A percentile compares a stretch with the other conserved stretches of the same genome.
Conservation (phyloP, 2,329 filamentous ascomycete genomes). For the Cryphonectria nitschkei region DNA sequence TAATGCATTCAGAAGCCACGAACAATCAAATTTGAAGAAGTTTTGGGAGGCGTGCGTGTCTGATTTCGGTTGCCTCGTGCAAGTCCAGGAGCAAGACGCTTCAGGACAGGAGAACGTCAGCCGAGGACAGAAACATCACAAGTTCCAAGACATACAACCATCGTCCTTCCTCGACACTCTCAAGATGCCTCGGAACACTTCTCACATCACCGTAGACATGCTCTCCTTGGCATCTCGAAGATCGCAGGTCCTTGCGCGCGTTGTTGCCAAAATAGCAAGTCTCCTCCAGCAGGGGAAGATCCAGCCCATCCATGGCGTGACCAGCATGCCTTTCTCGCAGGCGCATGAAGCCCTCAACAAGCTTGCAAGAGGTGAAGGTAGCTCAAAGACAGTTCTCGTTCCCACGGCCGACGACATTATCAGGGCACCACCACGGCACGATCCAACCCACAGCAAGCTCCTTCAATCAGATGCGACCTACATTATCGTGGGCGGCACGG, state of each 20-base stretch:
- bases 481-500: conserved; percentile 35
- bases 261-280: conserved; percentile 43
- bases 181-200: conserved; percentile 42
- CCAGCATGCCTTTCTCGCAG: conserved; percentile 43
- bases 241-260: conserved; percentile 44
- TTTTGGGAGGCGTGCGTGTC: conserved; percentile 23
- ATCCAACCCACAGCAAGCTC: not conserved
- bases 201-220: conserved; percentile 51
- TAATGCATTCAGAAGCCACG: no score
- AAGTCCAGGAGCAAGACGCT: not conserved
- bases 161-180: conserved; percentile 1
- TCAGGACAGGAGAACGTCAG: not conserved
- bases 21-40: not conserved
- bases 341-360: conserved; percentile 43
- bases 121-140: not conserved
- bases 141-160: not conserved
- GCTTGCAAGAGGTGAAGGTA: conserved; percentile 40
- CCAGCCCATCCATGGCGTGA: conserved; percentile 42
- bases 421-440: conserved; percentile 15
- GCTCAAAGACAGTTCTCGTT: conserved; percentile 46
- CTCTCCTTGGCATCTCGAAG: conserved; percentile 47
- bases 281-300: conserved; percentile 42
- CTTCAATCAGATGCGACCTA: conserved; percentile 32
- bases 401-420: conserved; percentile 14
- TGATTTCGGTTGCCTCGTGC: conserved; percentile 18